These are phyloP conservation scores for Penicillium sp. DNA, from an alignment of 2,329 filamentous ascomycete species.

Conservation along the genomic window DNA sequence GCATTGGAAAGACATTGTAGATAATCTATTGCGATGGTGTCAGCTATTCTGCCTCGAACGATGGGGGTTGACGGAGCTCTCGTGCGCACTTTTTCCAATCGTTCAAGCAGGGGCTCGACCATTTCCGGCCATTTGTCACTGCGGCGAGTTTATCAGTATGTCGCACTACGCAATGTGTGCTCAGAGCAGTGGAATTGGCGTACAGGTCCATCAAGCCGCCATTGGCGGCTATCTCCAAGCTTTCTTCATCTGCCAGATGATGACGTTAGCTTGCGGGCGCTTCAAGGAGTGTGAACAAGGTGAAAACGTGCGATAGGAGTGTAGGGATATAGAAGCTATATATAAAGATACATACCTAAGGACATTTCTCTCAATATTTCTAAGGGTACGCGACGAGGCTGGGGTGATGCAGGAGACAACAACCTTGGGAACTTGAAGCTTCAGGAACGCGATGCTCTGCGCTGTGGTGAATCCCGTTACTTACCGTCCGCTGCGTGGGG, in stretches of 20 bases:
- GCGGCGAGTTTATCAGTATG: conserved; percentile 39
- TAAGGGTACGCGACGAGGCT: conserved; percentile 20
- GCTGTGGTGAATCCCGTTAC: background rate
- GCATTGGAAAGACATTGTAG: conserved; percentile 75
- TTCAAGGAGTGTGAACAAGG: background rate
- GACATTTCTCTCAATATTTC: conserved; percentile 31
- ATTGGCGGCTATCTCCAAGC: conserved; percentile 61
- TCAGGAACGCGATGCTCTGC: conserved; percentile 9
- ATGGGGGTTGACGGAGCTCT: background rate
- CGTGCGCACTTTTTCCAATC: conserved; percentile 66
- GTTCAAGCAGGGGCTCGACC: conserved; percentile 67
- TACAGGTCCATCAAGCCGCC: conserved; percentile 65
- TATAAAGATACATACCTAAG: conserved; percentile 26
- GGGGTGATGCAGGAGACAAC: conserved; percentile 18
- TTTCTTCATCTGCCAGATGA: conserved; percentile 51
- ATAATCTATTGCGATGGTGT: conserved; percentile 64
- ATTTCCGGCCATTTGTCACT: conserved; percentile 73
- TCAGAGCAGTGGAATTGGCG: conserved; percentile 25
- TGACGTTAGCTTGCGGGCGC: conserved; percentile 10
- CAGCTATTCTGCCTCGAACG: background rate
- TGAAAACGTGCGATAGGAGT: background rate
- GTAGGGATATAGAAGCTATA: background rate
- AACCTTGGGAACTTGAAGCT: conserved; percentile 1
- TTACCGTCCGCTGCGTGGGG: background rate
- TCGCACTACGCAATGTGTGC: background rate